Evolutionary conservation across 495 filamentous ascomycete species (phyloP).

Genomic region (Bacidia gigantensis): DNA sequence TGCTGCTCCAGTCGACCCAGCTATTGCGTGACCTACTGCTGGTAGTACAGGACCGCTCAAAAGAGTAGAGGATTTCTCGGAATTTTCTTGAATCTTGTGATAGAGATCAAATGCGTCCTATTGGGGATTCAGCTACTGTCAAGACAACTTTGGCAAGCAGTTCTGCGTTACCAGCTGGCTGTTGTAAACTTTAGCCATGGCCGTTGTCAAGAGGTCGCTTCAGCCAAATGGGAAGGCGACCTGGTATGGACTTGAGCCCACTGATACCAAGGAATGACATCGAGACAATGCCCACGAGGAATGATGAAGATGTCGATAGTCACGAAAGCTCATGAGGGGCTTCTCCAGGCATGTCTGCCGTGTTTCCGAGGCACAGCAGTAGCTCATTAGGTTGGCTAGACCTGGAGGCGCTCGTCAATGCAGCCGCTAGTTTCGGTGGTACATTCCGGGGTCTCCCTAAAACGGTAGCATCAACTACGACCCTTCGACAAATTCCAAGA

Average conservation of each 20-base stretch:
- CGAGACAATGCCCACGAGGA: background rate
- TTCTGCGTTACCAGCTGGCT: constrained; percentile 20
- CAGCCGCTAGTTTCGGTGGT: background rate
- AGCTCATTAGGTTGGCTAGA: background rate
- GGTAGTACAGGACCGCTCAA: constrained; percentile 47
- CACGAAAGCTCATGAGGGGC: too few species aligned
- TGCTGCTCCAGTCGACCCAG: constrained; percentile 65
- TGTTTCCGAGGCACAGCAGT: background rate
- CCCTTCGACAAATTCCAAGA: too few species aligned
- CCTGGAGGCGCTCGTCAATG: background rate
- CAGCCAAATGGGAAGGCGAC: background rate
- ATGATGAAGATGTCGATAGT: background rate
- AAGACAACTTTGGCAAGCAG: too few species aligned
- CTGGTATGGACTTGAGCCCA: background rate
- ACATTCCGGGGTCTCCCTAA: background rate
- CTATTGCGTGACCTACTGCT: constrained; percentile 73
- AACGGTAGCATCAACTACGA: background rate
- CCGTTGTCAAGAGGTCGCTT: background rate
- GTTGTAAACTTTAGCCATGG: constrained; percentile 19
- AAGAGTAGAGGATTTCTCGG: constrained; percentile 22
- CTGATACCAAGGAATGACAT: background rate
- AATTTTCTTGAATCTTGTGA: constrained; percentile 30
- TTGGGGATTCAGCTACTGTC: too few species aligned
- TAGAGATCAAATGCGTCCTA: constrained; percentile 41
- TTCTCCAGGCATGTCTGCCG: background rate